These are phyloP conservation scores for Leersia perrieri DNA, from an alignment of 176 grass and related monocot genomes.

Conservation along the genomic window DNA sequence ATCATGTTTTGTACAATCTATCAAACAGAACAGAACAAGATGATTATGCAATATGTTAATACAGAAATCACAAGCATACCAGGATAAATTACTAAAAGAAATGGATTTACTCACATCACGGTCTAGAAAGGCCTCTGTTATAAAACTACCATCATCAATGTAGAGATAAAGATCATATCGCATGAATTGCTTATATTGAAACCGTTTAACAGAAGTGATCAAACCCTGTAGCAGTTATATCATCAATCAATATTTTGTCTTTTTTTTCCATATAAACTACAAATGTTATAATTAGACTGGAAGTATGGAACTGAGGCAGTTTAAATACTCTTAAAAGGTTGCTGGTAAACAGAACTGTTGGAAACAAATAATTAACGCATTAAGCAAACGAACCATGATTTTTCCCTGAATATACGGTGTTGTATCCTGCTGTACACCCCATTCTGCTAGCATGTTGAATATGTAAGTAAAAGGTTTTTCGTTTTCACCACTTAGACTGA, in stretches of 20 bases:
- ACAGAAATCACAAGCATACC: background rate
- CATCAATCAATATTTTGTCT: background rate
- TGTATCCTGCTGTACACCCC: slow-evolving; percentile 49
- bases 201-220: slow-evolving; percentile 65
- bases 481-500: slow-evolving; percentile 59
- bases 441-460: slow-evolving; percentile 55
- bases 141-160: slow-evolving; percentile 89
- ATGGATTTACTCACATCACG: slow-evolving; percentile 49
- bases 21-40: slow-evolving; percentile 13
- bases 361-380: slow-evolving; percentile 11
- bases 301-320: slow-evolving; percentile 15
- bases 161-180: slow-evolving; percentile 70
- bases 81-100: slow-evolving; percentile 15
- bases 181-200: slow-evolving; percentile 43
- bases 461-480: slow-evolving; percentile 86
- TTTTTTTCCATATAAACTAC: slow-evolving; percentile 25
- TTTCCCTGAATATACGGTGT: slow-evolving; percentile 60
- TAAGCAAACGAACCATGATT: slow-evolving; percentile 65
- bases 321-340: background rate
- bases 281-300: no score
- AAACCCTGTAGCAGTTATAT: slow-evolving; percentile 55
- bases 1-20: slow-evolving; percentile 70
- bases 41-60: background rate
- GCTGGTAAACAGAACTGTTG: background rate
- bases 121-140: slow-evolving; percentile 72